Percentiles rank a stretch among this genome's conserved stretches.
These are phyloP conservation scores for Pseudopyricularia cyperi DNA, from an alignment of 2,329 filamentous ascomycete species.

Conservation along the genomic window DNA sequence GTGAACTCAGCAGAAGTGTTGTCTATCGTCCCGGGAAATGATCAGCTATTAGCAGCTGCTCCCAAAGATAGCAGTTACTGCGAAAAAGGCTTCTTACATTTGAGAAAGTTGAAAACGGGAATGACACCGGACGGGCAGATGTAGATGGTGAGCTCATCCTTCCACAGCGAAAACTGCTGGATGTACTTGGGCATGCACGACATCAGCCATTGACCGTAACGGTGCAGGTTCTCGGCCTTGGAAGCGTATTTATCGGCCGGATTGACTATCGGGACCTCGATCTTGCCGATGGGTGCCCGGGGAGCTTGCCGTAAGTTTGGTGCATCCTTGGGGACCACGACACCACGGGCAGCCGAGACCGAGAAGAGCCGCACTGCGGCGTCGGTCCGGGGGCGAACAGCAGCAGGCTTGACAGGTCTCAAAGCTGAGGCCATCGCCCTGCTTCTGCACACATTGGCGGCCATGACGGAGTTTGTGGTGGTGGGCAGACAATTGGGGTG, in stretches of 20 bases:
- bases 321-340: constrained; percentile 37
- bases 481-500: constrained; percentile 30
- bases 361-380: constrained; percentile 35
- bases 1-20: constrained; percentile 97
- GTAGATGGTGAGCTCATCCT: constrained; percentile 93
- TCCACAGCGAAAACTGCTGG: constrained; percentile 99
- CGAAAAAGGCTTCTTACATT: constrained; percentile 38
- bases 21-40: constrained; percentile 34
- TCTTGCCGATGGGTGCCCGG: constrained; percentile 42
- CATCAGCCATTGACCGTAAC: constrained; percentile 93
- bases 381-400: constrained; percentile 22
- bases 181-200: constrained; percentile 95
- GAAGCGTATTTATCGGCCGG: constrained; percentile 85
- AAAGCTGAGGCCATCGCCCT: constrained; percentile 43
- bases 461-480: constrained; percentile 33
- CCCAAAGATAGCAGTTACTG: background rate
- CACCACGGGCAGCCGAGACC: constrained; percentile 10
- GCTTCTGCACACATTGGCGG: constrained; percentile 44
- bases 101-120: constrained; percentile 87
- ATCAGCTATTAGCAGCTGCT: background rate
- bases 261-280: constrained; percentile 74
- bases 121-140: constrained; percentile 80
- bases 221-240: constrained; percentile 79
- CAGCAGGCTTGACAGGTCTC: constrained; percentile 33
- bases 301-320: constrained; percentile 56